Evolutionary conservation across 441 rosid species (phyloP).

Genomic region (Bocquillonia castaneifolia): DNA sequence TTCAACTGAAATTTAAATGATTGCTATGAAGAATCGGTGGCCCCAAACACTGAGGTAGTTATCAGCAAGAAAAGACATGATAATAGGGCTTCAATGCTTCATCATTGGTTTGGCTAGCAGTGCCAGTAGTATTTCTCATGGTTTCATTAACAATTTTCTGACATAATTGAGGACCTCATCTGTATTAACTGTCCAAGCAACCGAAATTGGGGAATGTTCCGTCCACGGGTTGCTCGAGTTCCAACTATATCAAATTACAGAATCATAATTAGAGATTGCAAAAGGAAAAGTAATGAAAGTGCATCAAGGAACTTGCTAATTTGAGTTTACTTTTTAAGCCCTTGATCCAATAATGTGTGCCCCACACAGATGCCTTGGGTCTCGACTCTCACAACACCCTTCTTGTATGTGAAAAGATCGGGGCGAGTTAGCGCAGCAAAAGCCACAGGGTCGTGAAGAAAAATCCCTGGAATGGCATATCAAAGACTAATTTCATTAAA

Average conservation of each 20-base stretch:
- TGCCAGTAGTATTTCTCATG: conserved; percentile 22
- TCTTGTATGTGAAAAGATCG: conserved; percentile 73
- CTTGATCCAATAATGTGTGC: conserved; percentile 89
- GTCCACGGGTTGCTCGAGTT: conserved; percentile 79
- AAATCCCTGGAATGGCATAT: conserved; percentile 53
- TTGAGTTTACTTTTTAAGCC: conserved; percentile 53
- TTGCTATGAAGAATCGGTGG: neutral
- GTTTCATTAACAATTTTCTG: conserved; percentile 53
- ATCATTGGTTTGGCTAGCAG: neutral
- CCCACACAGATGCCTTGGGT: conserved; percentile 82
- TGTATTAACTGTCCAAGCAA: conserved; percentile 76
- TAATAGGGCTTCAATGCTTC: neutral
- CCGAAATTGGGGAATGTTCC: conserved; percentile 64
- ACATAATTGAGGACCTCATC: conserved; percentile 49
- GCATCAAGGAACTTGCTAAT: neutral
- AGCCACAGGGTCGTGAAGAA: conserved; percentile 86
- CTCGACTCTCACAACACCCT: conserved; percentile 88
- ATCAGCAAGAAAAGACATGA: neutral
- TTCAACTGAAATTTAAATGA: neutral
- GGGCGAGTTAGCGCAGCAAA: conserved; percentile 72
- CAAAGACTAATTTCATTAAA: conserved; percentile 6
- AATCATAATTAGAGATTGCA: neutral
- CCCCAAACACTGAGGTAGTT: too few species aligned
- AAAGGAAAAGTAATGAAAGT: neutral
- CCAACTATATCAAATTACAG: conserved; percentile 48